A percentile compares a stretch with the other conserved stretches of the same genome.
Conservation (phyloP, 257 asterid genomes). For the Solanum lignicaule region DNA sequence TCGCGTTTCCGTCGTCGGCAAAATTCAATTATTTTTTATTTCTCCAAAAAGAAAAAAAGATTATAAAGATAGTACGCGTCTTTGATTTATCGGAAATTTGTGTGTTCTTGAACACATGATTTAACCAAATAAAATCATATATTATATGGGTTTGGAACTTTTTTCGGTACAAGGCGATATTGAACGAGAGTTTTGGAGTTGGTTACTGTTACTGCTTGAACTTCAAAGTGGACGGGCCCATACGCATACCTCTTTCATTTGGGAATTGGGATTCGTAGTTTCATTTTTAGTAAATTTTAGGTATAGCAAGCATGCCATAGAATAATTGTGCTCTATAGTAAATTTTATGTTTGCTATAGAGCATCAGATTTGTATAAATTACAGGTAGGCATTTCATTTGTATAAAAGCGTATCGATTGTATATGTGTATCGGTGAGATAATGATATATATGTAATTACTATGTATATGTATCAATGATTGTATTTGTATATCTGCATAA, state of each 20-base stretch:
- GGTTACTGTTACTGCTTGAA: not conserved
- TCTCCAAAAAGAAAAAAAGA: not conserved
- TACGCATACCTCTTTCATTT: not conserved
- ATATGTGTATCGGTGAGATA: too few relatives aligned
- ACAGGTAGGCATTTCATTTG: too few relatives aligned
- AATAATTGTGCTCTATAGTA: too few relatives aligned
- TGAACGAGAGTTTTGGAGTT: not conserved
- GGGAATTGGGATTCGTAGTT: not conserved
- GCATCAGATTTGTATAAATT: too few relatives aligned
- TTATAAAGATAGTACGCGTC: not conserved
- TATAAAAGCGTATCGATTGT: too few relatives aligned
- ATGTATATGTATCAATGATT: too few relatives aligned
- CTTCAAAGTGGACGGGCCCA: not conserved
- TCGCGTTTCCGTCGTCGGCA: not conserved
- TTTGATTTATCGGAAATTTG: not conserved
- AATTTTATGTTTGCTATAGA: too few relatives aligned
- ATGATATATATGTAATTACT: too few relatives aligned
- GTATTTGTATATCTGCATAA: too few relatives aligned
- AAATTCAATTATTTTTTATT: not conserved
- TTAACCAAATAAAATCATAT: not conserved
- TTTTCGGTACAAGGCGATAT: too few relatives aligned
- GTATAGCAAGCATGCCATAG: too few relatives aligned
- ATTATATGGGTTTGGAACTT: not conserved
- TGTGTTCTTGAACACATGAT: not conserved
- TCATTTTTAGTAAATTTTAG: not conserved